Percentiles rank a stretch among this genome's conserved stretches.
Conservation (phyloP, 1,139 yeast species). For the Arxiozyma slooffiae region DNA sequence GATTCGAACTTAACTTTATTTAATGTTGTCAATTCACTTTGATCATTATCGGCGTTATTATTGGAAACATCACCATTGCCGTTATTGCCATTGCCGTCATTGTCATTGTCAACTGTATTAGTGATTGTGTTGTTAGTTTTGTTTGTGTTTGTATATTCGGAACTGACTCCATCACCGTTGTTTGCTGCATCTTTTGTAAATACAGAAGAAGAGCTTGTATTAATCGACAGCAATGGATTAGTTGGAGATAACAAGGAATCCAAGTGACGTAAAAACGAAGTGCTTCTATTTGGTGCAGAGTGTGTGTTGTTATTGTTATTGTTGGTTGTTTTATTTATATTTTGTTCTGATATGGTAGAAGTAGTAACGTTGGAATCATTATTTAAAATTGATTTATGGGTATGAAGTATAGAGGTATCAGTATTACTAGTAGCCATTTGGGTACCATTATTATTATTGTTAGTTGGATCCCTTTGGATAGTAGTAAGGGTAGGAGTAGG, state of each 20-base stretch:
- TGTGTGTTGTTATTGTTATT: background rate
- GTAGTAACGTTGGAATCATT: background rate
- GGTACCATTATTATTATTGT: background rate
- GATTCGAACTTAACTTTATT: slow-evolving; percentile 48
- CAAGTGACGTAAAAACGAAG: slow-evolving; percentile 31
- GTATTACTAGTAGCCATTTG: background rate
- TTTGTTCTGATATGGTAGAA: background rate
- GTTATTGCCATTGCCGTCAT: background rate
- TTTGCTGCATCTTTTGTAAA: background rate
- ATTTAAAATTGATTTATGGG: background rate
- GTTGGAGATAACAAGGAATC: slow-evolving; percentile 28
- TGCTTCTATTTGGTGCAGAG: slow-evolving; percentile 12
- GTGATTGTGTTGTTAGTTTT: background rate
- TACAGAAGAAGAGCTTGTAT: background rate
- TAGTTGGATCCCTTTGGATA: slow-evolving; percentile 4
- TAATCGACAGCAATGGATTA: background rate
- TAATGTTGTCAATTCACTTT: slow-evolving; percentile 4
- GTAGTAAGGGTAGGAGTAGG: too few relatives aligned
- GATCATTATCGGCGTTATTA: background rate
- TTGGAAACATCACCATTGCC: too few relatives aligned
- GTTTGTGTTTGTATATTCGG: background rate
- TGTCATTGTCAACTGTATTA: too few relatives aligned
- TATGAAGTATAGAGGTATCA: background rate
- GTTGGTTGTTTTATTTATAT: slow-evolving; percentile 4
- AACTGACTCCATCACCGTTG: background rate